Evolutionary conservation across 805 yeast genomes (phyloP), one percentile per base, ranked within the genome.

Genomic region (Clavispora santaluciae): DNA sequence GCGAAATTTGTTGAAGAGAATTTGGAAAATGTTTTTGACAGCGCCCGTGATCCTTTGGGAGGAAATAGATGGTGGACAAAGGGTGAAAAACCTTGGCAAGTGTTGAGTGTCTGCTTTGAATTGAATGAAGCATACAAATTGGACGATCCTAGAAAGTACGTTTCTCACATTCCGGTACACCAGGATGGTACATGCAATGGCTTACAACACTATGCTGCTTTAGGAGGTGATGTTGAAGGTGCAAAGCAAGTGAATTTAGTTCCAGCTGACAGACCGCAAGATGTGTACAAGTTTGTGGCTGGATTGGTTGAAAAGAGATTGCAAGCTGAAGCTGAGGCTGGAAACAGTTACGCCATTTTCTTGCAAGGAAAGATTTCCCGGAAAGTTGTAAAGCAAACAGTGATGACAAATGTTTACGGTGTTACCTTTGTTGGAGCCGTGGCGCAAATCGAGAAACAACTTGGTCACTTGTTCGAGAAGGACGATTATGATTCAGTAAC

Each of bases 381-480:
- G 53, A 91, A 91, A 58, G 83, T 93, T 35, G 96, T 93, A 26
- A 91, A 91, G 59, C 99, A 91, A 60, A 88, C 99, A 0, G 98
- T 91, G 20, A 91, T 91, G 99, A 91, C 99, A 0, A 90, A 89
- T 55, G 99, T 91, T 26, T 91, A 91, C 59, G 99, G 99, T 54
- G 99, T 91, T 10, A 91, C 99, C 0, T 88, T 77, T 57, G 76
- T 87, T 46, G 99, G 99, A 13, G 99, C 98, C 0, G 78, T 87
- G 13, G 83, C 81, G 3, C 99, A 91, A 64, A 88, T 91, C 55
- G 77, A 79, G 42, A 85, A 82, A 55, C 90, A 90, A 57, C 66
- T 91, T 41, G 76, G 75, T 22, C 81, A 78, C 36, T 61, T 78
- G 38, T 78, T 76, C 42, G 78, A 70, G 18, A 67, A 76, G 40